Percentiles rank a stretch among this genome's conserved stretches.
Evolutionary conservation across 805 yeast genomes (phyloP).

Genomic region (Ogataea corticis): DNA sequence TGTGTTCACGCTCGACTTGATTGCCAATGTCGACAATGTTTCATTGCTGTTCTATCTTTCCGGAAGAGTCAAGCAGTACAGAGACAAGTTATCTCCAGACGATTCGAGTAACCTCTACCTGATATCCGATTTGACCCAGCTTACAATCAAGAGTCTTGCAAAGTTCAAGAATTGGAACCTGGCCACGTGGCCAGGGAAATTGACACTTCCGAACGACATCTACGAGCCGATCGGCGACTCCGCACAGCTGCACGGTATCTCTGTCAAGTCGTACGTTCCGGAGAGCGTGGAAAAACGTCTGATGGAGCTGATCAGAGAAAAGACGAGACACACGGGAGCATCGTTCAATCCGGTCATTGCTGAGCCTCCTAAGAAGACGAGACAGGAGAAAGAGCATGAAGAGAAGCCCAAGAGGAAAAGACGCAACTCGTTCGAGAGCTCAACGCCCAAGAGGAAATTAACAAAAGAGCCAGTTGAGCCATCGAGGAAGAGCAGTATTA

Average conservation of each 20-base stretch:
- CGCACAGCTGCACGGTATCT: constrained; percentile 56
- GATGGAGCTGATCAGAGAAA: constrained; percentile 30
- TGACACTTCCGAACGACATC: constrained; percentile 68
- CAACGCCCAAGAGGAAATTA: constrained; percentile 6
- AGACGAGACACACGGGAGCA: constrained; percentile 12
- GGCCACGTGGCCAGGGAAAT: constrained; percentile 80
- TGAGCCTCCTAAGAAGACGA: background rate
- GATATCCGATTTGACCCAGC: constrained; percentile 72
- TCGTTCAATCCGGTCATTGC: background rate
- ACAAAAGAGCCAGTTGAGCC: constrained; percentile 26
- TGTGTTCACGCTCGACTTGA: constrained; percentile 55
- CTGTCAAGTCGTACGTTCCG: constrained; percentile 56
- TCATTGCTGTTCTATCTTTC: constrained; percentile 75
- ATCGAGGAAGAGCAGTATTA: constrained; percentile 45
- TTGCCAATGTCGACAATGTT: constrained; percentile 66
- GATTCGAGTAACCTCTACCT: constrained; percentile 49
- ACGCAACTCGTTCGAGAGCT: constrained; percentile 2
- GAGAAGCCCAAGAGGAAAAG: constrained; percentile 26
- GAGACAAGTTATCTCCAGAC: constrained; percentile 43
- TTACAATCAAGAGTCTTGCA: constrained; percentile 58
- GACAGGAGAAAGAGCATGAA: constrained; percentile 29
- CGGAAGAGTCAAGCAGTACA: constrained; percentile 75
- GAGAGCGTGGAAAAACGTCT: constrained; percentile 45
- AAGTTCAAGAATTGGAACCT: constrained; percentile 65
- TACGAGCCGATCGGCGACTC: constrained; percentile 61